These are phyloP conservation scores for Podaxis sp. DNA, from an alignment of 768 basidiomycete genomes.

Conservation along the genomic window DNA sequence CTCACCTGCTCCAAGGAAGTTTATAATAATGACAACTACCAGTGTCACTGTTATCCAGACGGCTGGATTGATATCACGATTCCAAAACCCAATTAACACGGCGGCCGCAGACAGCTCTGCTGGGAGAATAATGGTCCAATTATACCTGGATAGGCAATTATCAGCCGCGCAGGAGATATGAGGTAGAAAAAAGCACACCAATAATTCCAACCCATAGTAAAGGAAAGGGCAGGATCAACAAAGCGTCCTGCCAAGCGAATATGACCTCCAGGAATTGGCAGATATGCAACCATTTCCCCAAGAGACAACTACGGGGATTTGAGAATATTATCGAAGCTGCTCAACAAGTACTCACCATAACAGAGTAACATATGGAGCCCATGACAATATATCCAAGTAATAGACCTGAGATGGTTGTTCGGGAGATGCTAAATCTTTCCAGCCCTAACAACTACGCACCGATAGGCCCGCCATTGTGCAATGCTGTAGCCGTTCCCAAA, in stretches of 20 bases:
- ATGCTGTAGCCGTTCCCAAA: constrained; percentile 56
- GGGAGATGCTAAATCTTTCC: background rate
- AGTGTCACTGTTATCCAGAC: constrained; percentile 81
- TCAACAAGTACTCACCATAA: constrained; percentile 52
- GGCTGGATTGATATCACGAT: constrained; percentile 54
- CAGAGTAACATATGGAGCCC: constrained; percentile 67
- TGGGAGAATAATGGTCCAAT: constrained; percentile 67
- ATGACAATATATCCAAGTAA: constrained; percentile 68
- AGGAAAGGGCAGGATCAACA: constrained; percentile 72
- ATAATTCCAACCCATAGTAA: constrained; percentile 55
- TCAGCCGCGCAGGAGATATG: constrained; percentile 28
- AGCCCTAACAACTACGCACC: constrained; percentile 34
- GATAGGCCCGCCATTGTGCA: constrained; percentile 63
- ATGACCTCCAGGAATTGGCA: constrained; percentile 79
- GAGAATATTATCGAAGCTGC: background rate
- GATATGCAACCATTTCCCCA: constrained; percentile 75
- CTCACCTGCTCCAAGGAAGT: constrained; percentile 67
- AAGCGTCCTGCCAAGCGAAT: constrained; percentile 83
- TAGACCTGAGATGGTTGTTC: constrained; percentile 40
- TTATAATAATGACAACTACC: constrained; percentile 74
- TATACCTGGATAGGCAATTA: constrained; percentile 36
- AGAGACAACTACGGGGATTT: constrained; percentile 51
- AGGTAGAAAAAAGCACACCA: constrained; percentile 26
- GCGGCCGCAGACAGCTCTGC: constrained; percentile 76
- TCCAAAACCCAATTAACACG: constrained; percentile 78